A percentile compares a stretch with the other conserved stretches of the same genome.
These are phyloP conservation scores for Trichoderma gamsii DNA, from an alignment of 495 filamentous ascomycete genomes.

Conservation along the genomic window DNA sequence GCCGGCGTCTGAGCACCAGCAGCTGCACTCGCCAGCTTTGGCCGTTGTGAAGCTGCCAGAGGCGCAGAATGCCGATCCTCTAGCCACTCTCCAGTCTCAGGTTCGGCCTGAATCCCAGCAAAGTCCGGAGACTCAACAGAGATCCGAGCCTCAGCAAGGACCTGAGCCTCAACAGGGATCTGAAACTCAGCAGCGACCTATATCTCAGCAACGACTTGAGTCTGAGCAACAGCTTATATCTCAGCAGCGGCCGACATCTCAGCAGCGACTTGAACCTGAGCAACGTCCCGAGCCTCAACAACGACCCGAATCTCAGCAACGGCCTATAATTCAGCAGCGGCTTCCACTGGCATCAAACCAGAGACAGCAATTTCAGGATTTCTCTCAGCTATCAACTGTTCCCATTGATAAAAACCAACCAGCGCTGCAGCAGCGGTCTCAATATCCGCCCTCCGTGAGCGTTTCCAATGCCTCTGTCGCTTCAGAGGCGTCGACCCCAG, in stretches of 20 bases:
- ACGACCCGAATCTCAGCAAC: no score
- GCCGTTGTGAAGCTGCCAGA: background rate
- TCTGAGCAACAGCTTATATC: background rate
- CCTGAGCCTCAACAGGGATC: background rate
- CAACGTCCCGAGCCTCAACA: no score
- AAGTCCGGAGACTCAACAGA: background rate
- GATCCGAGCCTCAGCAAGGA: background rate
- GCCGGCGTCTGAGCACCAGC: background rate
- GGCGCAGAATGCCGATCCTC: background rate
- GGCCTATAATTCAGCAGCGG: no score
- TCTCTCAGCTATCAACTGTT: no score
- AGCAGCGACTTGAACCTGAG: background rate
- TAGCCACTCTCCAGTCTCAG: background rate
- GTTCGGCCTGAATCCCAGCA: background rate
- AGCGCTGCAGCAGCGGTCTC: background rate
- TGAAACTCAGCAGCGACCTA: background rate
- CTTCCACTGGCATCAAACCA: no score
- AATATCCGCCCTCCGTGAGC: background rate
- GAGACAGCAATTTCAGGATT: no score
- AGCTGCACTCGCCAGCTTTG: background rate
- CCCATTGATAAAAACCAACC: background rate
- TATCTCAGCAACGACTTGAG: background rate
- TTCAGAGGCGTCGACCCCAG: background rate
- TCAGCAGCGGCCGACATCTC: background rate
- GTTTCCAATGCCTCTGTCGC: background rate